Evolutionary conservation across 208 protist genomes (phyloP).

Genomic region (Entamoeba moshkovskii): DNA sequence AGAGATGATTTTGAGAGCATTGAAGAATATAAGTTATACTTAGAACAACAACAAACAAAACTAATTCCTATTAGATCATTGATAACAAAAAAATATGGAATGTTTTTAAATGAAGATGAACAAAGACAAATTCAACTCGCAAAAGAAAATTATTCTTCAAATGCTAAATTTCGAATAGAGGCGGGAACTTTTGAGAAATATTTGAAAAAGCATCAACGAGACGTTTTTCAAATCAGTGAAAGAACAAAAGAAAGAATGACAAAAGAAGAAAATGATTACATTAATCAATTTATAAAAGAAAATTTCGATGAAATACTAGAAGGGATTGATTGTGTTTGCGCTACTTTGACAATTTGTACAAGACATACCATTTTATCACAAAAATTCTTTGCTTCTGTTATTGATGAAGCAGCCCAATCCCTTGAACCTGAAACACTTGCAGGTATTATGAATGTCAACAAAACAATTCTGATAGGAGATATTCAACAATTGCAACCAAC

Average conservation of each 20-base stretch:
- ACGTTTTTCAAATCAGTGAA: not conserved
- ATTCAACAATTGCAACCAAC: slow-evolving; percentile 83
- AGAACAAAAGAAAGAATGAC: not conserved
- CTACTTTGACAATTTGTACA: not conserved
- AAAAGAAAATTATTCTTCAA: slow-evolving; percentile 41
- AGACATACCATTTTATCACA: not conserved
- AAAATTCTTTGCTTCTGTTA: slow-evolving; percentile 39
- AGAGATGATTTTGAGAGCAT: not conserved
- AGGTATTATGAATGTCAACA: slow-evolving; percentile 67
- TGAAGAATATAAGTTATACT: not conserved
- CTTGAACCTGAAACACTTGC: slow-evolving; percentile 84
- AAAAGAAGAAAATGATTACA: not conserved
- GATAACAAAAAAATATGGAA: not conserved
- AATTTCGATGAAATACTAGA: not conserved
- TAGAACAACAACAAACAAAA: too few relatives aligned
- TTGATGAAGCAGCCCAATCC: slow-evolving; percentile 82
- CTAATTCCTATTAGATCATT: not conserved
- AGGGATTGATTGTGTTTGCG: not conserved
- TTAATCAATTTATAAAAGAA: not conserved
- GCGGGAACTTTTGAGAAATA: not conserved
- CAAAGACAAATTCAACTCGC: slow-evolving; percentile 54
- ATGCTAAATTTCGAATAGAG: not conserved
- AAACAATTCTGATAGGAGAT: slow-evolving; percentile 72
- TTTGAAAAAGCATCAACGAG: not conserved
- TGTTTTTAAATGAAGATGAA: slow-evolving; percentile 45